Base-by-base conservation (phyloP, 257 asterid genomes). In the Linaria vulgaris region DNA sequence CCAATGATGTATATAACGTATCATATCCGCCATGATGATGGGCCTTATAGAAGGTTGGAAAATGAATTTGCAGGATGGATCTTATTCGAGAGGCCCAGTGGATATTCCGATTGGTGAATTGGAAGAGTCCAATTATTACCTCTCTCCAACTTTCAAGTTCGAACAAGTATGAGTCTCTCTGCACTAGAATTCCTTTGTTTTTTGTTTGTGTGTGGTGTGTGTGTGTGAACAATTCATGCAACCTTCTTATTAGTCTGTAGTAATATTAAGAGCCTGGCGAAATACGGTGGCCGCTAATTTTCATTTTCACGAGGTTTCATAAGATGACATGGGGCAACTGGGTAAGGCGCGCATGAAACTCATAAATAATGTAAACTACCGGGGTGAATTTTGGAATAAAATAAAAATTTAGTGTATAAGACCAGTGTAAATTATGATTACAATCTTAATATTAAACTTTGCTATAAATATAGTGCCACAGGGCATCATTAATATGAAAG, bases 61-160 rank as follows among this genome's bases (percentile, higher is more conserved):
- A 59, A 57, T 66, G 63, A 61, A 68, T 77, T 76, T 82, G 71
- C 94, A 94, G 99, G 99, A 94, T 80, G 96, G 99, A 60, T 94
- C 99, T 67, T 94, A 87, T 74, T 90, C 99, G 15, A 90, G 99
- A 76, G 99, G 99, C 54, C 97, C 97, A 4, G 79, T 87, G 78
- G 95, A 84, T 66, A 90, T 90, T 59, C 97, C 88, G 4, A 70
- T 94, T 59, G 83, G 90, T 66, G 99, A 76, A 66, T 13, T 25
- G 41, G 87, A 84, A 7, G 90, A 83, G 31, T 81, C 96, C 14
- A 74, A 73, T 5, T 87, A 90, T 76, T 94, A 78, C 80, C 76
- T 85, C 52, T 94, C 95, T 69, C 96, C 97, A 1, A 85, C 94
- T 23, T 80, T 84, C 76, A 87, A 88, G 82, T 94, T 94, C 77